A percentile compares a stretch with the other conserved stretches of the same genome.
These are phyloP conservation scores for Trichoderma reesei DNA, from an alignment of 495 filamentous ascomycete species.

Conservation along the genomic window DNA sequence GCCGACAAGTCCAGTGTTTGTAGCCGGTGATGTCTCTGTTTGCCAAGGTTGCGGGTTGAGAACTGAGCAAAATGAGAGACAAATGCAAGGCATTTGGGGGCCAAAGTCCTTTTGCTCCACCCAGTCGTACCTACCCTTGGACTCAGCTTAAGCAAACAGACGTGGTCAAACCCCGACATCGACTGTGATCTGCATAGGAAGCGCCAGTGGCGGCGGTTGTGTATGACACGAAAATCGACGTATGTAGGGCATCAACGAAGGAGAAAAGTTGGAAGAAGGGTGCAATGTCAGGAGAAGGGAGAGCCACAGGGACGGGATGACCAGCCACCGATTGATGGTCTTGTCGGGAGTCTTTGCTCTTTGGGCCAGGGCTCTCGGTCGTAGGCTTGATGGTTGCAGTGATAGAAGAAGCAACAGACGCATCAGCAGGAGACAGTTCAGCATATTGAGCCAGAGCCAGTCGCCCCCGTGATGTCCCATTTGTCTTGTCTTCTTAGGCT, in stretches of 20 bases:
- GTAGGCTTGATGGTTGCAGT: too few relatives aligned
- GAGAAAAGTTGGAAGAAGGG: not conserved
- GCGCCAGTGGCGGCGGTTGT: constrained; percentile 1
- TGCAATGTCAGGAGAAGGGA: not conserved
- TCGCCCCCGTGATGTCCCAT: too few relatives aligned
- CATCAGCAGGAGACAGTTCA: too few relatives aligned
- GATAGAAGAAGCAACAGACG: too few relatives aligned
- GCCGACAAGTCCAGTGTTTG: not conserved
- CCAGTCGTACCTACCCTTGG: not conserved
- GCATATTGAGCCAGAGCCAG: too few relatives aligned
- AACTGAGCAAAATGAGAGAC: not conserved
- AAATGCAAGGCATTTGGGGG: constrained; percentile 1
- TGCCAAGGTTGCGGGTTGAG: not conserved
- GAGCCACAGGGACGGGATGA: not conserved
- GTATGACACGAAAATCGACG: not conserved
- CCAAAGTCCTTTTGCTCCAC: not conserved
- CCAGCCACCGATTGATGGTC: not conserved
- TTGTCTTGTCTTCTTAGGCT: too few relatives aligned
- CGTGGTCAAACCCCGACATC: not conserved
- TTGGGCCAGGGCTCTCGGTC: not conserved
- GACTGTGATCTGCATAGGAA: not conserved
- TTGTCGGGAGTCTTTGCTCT: not conserved
- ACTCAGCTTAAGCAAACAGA: not conserved
- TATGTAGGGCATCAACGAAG: not conserved
- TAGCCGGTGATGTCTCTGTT: not conserved